Evolutionary conservation across 345 rosid species (phyloP), one percentile per base, ranked within the genome.

Genomic region (Durio zibethinus): DNA sequence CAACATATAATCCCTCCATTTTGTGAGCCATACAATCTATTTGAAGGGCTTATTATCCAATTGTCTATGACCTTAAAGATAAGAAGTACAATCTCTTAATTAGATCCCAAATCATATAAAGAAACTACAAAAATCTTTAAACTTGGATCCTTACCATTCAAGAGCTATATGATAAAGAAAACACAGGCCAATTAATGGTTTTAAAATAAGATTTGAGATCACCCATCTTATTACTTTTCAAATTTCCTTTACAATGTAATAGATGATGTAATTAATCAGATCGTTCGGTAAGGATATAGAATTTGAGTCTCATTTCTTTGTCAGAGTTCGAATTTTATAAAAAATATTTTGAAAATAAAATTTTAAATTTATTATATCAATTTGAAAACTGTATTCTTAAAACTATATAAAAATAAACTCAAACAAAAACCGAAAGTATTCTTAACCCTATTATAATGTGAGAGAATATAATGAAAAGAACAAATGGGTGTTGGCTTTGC

Each of bases 91-190:
- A 29, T 61, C 38, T 61, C n/a, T 43, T n/a, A 66, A 66, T 25
- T 48, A 7, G 38, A 69, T 25, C 57, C 60, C 75, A 72, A 20
- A 52, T n/a, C 74, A 9, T 48, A 29, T 16, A 70, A 70, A 70
- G 4, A 29, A 70, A 48, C 40, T 8, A 18, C 9, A 18, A 31
- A 59, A 71, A 33, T 18, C 42, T 50, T 50, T 71, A 20, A 31
- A 5, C 5, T 20, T 31, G 43, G 60, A 71, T 18, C 3, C 0
- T 69, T 43, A 45, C 2, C 23, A 68, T 16, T 70, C 40, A 70
- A 70, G 3, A 45, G 16, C 74, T 47, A 10, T 47, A 14, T 43
- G 50, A 66, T 66, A 66, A 43, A 68, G 35, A 43, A 67, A 67
- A 43, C 54, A 68, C 12, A 42, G 43, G 5, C 9, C 36, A 43